phyloP scores from a whole-genome alignment of 768 basidiomycete genomes.

The Naganishia friedmannii region DNA sequence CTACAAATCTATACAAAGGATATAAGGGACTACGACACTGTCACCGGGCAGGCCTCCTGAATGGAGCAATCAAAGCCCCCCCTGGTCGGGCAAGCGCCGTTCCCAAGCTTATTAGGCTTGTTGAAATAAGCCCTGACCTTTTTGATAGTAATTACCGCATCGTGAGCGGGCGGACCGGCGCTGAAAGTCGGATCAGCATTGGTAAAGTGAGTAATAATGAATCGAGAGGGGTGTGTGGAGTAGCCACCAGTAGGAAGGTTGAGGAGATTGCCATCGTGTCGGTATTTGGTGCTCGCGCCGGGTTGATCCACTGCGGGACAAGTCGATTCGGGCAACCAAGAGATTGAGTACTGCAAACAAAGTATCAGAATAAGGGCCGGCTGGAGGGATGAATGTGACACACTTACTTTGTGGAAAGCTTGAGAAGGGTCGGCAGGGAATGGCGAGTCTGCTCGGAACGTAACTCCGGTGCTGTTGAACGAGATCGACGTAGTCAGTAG shows the following conservation, averaged over 20 bases:
- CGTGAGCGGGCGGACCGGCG: background rate
- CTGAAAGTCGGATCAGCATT: constrained; percentile 1
- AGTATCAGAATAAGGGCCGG: background rate
- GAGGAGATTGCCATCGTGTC: background rate
- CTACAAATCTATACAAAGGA: no score
- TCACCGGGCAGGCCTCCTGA: background rate
- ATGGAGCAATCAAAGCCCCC: background rate
- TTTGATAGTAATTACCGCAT: background rate
- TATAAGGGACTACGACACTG: no score
- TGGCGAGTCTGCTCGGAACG: background rate
- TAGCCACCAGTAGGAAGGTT: background rate
- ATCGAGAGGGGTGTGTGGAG: background rate
- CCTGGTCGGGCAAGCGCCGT: background rate
- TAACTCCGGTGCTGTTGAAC: constrained; percentile 1
- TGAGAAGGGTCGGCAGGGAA: background rate
- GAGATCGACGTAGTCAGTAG: no score
- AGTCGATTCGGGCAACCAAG: background rate
- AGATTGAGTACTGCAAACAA: background rate
- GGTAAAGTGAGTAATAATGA: background rate
- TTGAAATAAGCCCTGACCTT: background rate
- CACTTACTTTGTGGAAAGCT: background rate
- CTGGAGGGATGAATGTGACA: background rate
- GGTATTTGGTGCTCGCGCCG: background rate
- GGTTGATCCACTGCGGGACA: constrained; percentile 1
- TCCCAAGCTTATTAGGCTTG: background rate